Conservation (phyloP, 345 rosid species). For the Rhizophora mangle region DNA sequence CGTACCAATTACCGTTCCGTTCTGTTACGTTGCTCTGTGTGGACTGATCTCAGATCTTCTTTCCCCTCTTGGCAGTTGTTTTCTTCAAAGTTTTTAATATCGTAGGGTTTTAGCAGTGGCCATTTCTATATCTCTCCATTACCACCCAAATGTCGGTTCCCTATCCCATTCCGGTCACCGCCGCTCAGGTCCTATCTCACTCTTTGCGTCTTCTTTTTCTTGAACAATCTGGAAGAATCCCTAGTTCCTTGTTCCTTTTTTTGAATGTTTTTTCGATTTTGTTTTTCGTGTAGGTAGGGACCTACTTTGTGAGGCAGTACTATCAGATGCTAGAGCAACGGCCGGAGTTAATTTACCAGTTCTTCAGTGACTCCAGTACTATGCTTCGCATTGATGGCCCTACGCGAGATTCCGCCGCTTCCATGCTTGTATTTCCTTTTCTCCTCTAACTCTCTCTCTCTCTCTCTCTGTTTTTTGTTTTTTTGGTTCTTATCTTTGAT, state of each 20-base stretch:
- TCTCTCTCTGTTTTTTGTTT: neutral
- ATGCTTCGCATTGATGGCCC: slow-evolving; percentile 48
- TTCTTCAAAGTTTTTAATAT: slow-evolving; percentile 17
- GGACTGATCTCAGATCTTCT: too few species aligned
- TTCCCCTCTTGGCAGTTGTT: neutral
- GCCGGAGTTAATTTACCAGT: slow-evolving; percentile 43
- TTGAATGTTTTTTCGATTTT: neutral
- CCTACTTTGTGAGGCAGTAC: slow-evolving; percentile 51
- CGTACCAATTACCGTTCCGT: too few species aligned
- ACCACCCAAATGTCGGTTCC: slow-evolving; percentile 33
- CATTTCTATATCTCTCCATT: too few species aligned
- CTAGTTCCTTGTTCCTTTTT: neutral
- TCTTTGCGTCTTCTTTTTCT: neutral
- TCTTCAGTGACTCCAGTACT: slow-evolving; percentile 45
- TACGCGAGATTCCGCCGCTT: slow-evolving; percentile 33
- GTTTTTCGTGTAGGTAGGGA: slow-evolving; percentile 36
- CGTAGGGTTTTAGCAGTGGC: slow-evolving; percentile 15
- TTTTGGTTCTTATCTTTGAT: neutral
- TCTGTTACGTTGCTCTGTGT: too few species aligned
- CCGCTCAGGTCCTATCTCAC: slow-evolving; percentile 40
- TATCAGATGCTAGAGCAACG: slow-evolving; percentile 43
- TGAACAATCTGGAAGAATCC: neutral
- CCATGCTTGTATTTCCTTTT: slow-evolving; percentile 37
- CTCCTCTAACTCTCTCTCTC: neutral
- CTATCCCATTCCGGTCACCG: slow-evolving; percentile 40